These are phyloP conservation scores for Balansia obtecta DNA, from an alignment of 2,329 filamentous ascomycete genomes.

Conservation along the genomic window DNA sequence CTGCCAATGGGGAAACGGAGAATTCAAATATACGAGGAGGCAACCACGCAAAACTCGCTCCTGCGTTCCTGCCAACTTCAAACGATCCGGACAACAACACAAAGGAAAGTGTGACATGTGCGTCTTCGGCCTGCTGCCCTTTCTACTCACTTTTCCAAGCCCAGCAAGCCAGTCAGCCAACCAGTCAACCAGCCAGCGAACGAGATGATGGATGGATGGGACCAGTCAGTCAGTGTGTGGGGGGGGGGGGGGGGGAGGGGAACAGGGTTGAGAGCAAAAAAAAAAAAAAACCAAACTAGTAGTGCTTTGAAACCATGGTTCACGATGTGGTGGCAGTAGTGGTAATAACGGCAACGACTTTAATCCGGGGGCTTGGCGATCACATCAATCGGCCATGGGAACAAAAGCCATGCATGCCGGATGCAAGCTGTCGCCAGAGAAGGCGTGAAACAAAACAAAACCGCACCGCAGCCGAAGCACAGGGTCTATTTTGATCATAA, in stretches of 20 bases:
- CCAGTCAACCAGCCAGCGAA: no score
- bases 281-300: no score
- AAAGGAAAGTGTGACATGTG: conserved; percentile 7
- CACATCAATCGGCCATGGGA: not conserved
- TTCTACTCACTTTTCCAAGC: not conserved
- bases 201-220: conserved; percentile 5
- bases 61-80: conserved; percentile 1
- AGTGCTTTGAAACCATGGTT: not conserved
- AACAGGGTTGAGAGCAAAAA: no score
- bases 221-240: conserved; percentile 4
- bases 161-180: no score
- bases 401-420: not conserved
- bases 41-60: conserved; percentile 2
- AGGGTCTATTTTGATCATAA: not conserved
- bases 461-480: not conserved
- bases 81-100: not conserved
- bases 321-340: not conserved
- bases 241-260: not conserved
- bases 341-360: not conserved
- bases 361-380: not conserved
- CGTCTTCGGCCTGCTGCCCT: not conserved
- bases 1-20: conserved; percentile 7
- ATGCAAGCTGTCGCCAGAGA: not conserved
- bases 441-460: not conserved
- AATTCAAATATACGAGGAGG: conserved; percentile 2